Conservation (phyloP, 306 rosid genomes). For the Sicyos baderoa region DNA sequence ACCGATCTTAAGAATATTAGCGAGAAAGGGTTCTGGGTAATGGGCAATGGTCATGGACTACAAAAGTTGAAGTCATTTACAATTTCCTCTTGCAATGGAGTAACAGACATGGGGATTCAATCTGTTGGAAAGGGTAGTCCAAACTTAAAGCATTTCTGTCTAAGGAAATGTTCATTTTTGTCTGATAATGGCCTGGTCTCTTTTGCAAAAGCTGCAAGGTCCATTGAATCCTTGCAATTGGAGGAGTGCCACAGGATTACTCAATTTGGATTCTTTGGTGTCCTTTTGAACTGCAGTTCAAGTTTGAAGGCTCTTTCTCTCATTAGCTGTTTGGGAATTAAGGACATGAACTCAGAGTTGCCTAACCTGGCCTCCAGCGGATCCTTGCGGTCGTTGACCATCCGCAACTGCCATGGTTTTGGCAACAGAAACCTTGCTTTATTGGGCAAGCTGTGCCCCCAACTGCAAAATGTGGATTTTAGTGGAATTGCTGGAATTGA, state of each 20-base stretch:
- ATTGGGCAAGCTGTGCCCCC: constrained; percentile 70
- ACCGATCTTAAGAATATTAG: constrained; percentile 48
- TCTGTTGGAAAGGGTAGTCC: constrained; percentile 86
- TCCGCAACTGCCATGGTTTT: constrained; percentile 74
- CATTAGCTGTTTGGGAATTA: constrained; percentile 68
- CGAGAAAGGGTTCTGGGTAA: constrained; percentile 90
- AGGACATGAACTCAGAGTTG: constrained; percentile 39
- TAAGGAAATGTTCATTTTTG: constrained; percentile 48
- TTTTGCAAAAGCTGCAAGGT: constrained; percentile 53
- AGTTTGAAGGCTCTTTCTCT: constrained; percentile 62
- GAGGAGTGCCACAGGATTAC: constrained; percentile 92
- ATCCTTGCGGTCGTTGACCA: constrained; percentile 49
- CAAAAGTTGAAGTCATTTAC: constrained; percentile 68
- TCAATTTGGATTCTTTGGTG: constrained; percentile 64
- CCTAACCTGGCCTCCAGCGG: constrained; percentile 36
- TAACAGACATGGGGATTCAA: constrained; percentile 61
- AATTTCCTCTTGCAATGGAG: constrained; percentile 59
- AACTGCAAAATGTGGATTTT: constrained; percentile 56
- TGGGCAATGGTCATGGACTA: constrained; percentile 78
- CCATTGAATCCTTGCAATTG: constrained; percentile 69
- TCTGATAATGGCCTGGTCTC: constrained; percentile 74
- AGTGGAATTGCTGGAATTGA: constrained; percentile 62
- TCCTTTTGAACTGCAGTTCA: constrained; percentile 53
- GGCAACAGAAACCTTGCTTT: constrained; percentile 50
- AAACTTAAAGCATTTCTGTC: constrained; percentile 53